Conservation (phyloP, 371 early-diverging fungal species). For the Mucor lusitanicus region DNA sequence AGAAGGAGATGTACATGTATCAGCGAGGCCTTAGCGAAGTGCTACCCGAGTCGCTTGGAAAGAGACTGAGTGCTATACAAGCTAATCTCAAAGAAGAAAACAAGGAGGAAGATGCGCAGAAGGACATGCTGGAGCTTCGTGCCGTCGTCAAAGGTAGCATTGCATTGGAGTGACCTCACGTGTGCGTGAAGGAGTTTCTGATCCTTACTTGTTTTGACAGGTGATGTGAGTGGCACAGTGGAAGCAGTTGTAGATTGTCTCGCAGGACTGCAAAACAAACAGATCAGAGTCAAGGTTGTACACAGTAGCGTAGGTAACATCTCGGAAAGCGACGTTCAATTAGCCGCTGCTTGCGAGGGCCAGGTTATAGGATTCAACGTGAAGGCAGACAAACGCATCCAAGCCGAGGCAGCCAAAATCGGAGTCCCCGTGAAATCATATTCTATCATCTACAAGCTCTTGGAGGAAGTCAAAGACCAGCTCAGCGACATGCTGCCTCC, state of each 20-base stretch:
- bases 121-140: conserved; percentile 51
- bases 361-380: conserved; percentile 88
- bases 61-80: conserved; percentile 44
- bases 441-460: conserved; percentile 87
- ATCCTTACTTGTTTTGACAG: conserved; percentile 40
- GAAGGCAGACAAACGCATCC: conserved; percentile 76
- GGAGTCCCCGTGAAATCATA: conserved; percentile 70
- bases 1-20: conserved; percentile 70
- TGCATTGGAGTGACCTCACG: conserved; percentile 2
- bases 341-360: conserved; percentile 70
- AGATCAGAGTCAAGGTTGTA: conserved; percentile 76
- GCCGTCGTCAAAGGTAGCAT: conserved; percentile 60
- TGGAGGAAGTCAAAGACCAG: conserved; percentile 83
- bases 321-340: conserved; percentile 75
- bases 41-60: conserved; percentile 55
- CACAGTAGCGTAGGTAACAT: conserved; percentile 85
- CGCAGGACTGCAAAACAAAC: conserved; percentile 73
- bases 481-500: conserved; percentile 84
- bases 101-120: conserved; percentile 27
- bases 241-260: conserved; percentile 90
- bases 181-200: background rate
- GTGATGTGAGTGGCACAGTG: conserved; percentile 94
- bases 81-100: conserved; percentile 15
- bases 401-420: conserved; percentile 59
- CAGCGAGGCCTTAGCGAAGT: conserved; percentile 65